Evolutionary conservation across 2,329 filamentous ascomycete species (phyloP), one percentile per base, ranked within the genome.

Genomic region (Fusarium sp.): DNA sequence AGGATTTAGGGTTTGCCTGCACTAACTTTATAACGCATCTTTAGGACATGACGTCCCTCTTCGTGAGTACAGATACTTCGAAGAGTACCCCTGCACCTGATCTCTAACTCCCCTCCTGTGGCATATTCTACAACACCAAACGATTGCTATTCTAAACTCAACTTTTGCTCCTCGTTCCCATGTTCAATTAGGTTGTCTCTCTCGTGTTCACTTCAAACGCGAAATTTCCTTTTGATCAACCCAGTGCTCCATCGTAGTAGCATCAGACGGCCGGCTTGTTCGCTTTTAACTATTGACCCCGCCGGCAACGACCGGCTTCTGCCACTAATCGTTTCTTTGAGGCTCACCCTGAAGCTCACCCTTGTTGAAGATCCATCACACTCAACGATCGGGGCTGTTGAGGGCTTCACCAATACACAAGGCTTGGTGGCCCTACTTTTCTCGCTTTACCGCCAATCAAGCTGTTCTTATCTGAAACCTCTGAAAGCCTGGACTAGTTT

Each of bases 261-360:
- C 55, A 29, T 46, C 54, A 44, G 65, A 46, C 68, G 57, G 39
- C 49, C 22, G 47, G 46, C 25, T 29, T 50, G 46, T 66, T 44
- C 36, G 22, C 31, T 47, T 49, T 61, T 50, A 57, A 50, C 38
- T 20, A 39, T 38, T 52, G 20, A 60, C 71, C 68, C 71, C 64
- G 64, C 71, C 63, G 59, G 56, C 49, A 69, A 60, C 49, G 50
- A 60, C 64, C 59, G 64, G 56, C 47, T 74, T 72, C 64, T 65
- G 42, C 56, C 49, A 54, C 42, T 41, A 22, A 33, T 38, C 56
- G 52, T 53, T 46, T 54, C 33, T 44, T 50, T 50, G 45, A 63
- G 46, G 44, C 62, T 62, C 52, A 41, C 33, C 52, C 42, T 36
- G 41, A 47, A 29, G 53, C 39, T 59, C 46, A 38, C 33, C 49